Conservation (phyloP, 441 rosid species). For the Eutrema salsugineum region DNA sequence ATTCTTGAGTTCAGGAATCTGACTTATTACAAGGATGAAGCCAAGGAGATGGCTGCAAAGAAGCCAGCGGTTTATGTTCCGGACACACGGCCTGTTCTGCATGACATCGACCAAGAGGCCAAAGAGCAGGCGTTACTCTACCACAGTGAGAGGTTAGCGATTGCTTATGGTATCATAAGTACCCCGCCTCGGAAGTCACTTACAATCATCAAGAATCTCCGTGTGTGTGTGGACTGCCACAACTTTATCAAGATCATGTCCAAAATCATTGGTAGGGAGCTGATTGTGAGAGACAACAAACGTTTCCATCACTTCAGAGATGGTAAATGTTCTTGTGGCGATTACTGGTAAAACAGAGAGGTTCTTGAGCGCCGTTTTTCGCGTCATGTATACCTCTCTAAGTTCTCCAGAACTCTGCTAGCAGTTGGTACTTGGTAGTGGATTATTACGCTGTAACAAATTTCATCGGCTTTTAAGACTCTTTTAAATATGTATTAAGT, state of each 20-base stretch:
- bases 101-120: conserved; percentile 86
- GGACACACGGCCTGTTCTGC: conserved; percentile 72
- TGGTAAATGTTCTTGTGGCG: conserved; percentile 83
- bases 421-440: neutral
- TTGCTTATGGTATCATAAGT: conserved; percentile 62
- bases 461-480: neutral
- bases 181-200: conserved; percentile 58
- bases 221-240: conserved; percentile 60
- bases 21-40: conserved; percentile 70
- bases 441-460: neutral
- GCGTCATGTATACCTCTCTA: conserved; percentile 3
- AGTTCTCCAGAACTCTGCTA: neutral
- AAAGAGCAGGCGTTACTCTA: conserved; percentile 86
- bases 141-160: conserved; percentile 73
- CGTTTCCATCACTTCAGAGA: conserved; percentile 75
- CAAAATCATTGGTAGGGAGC: conserved; percentile 55
- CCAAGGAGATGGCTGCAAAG: conserved; percentile 56
- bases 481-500: neutral
- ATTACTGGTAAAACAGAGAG: conserved; percentile 66
- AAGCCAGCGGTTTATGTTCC: conserved; percentile 66
- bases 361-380: neutral
- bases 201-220: conserved; percentile 66
- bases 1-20: conserved; percentile 58
- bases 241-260: conserved; percentile 75
- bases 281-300: conserved; percentile 74